A percentile compares a stretch with the other conserved stretches of the same genome.
Evolutionary conservation across 352 stramenopile species (phyloP).

Genomic region (Aphanomyces invadans): DNA sequence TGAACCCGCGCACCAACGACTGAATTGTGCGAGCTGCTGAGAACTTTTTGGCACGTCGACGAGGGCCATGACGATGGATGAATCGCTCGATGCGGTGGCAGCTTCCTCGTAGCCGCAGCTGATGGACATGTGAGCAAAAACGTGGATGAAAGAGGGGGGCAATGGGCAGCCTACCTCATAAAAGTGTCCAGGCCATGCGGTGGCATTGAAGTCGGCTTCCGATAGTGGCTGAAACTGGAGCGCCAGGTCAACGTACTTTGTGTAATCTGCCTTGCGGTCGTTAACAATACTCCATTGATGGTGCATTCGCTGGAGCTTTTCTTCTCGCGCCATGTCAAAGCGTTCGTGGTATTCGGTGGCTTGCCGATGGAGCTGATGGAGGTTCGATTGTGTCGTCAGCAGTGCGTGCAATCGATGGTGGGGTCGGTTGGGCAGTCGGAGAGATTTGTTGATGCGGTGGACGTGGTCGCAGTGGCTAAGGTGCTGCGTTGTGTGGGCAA

Average conservation of each 20-base stretch:
- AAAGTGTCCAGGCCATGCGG: background rate
- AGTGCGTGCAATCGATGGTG: background rate
- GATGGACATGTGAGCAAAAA: no score
- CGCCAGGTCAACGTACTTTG: background rate
- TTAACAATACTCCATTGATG: background rate
- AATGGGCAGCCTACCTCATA: background rate
- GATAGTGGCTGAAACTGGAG: background rate
- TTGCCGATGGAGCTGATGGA: background rate
- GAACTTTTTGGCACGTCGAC: background rate
- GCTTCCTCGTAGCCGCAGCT: no score
- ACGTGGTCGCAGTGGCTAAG: constrained; percentile 6
- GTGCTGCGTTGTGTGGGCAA: constrained; percentile 12
- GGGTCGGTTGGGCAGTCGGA: background rate
- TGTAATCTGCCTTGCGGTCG: constrained; percentile 14
- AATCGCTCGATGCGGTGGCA: no score
- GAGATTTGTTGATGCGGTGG: background rate
- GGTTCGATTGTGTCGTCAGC: background rate
- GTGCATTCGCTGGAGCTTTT: background rate
- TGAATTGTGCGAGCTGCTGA: background rate
- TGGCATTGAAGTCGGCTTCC: constrained; percentile 13
- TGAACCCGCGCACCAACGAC: background rate
- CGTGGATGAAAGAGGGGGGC: no score
- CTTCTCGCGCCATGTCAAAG: constrained; percentile 9
- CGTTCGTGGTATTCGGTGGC: background rate
- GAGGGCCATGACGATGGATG: background rate